Base-by-base conservation (phyloP, 1,284 basidiomycete species). In the Blastosporella zonata region DNA sequence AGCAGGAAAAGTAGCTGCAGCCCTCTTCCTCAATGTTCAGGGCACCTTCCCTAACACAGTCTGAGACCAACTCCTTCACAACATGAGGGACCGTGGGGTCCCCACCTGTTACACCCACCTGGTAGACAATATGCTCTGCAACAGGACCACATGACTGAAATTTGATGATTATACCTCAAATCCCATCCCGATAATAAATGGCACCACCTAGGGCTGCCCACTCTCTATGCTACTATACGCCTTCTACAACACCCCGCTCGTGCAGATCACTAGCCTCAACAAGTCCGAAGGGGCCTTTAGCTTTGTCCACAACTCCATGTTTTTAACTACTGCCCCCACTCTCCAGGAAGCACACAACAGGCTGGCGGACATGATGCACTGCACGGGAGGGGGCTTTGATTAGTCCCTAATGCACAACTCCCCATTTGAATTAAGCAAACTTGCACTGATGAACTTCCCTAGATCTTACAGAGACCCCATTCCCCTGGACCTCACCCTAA, bases 1-100 rank as follows among this genome's bases (percentile, higher is more conserved):
- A 12, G 6, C n/a, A 23, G 43, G 57, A 67, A 21, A 62, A 8
- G 23, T 42, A 18, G 40, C 6, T 2, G 13, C 27, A 1, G 28
- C 28, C 6, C 15, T 42, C 4, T 29, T 27, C 10, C 38, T 40
- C 6, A 15, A 40, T 25, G 38, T 40, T 2, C 38, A 40, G n/a
- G 38, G 38, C 12, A 17, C 40, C n/a, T 42, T 42, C 13, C 15
- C 28, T 15, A 29, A 42, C 28, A 22, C 18, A 7, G 28, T 29
- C 10, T 4, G 6, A 6, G 40, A 42, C 8, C 15, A 15, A 15
- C 40, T 42, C 1, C 6, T 42, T 5, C 40, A 42, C 27, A 29
- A 42, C 22, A 42, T 42, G 40, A 17, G 15, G 7, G 15, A 29
- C 20, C 29, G 5, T 9, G 8, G 29, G 3, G 29, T 31, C 3